These are phyloP conservation scores for Anisodus tanguticus DNA, from an alignment of 257 asterid genomes.

Conservation along the genomic window DNA sequence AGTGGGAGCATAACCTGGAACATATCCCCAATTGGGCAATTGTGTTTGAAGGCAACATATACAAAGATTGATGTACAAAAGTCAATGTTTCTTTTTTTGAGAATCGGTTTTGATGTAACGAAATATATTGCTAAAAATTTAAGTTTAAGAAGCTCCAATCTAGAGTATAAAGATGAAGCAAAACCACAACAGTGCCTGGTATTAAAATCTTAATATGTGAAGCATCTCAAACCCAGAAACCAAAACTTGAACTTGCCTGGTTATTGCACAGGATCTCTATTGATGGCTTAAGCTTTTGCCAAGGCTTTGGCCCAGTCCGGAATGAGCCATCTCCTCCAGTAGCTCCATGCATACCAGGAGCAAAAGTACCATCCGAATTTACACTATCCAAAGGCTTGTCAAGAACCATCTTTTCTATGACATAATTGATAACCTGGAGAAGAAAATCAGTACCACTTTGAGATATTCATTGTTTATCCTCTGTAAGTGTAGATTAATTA, in stretches of 20 bases:
- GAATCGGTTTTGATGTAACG: background rate
- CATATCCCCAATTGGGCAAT: background rate
- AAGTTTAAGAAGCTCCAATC: background rate
- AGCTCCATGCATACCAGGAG: constrained; percentile 42
- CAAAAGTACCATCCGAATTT: constrained; percentile 62
- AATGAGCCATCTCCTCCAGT: constrained; percentile 26
- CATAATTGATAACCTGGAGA: constrained; percentile 80
- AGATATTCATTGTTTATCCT: background rate
- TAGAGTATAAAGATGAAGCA: background rate
- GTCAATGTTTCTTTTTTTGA: background rate
- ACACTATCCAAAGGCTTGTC: constrained; percentile 72
- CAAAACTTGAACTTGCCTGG: constrained; percentile 57
- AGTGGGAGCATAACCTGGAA: background rate
- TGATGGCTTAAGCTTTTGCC: constrained; percentile 85
- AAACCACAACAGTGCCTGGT: background rate
- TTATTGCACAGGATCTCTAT: constrained; percentile 88
- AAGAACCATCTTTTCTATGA: constrained; percentile 83
- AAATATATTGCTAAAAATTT: background rate
- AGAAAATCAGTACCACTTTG: background rate
- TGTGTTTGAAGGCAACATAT: background rate
- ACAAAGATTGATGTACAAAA: background rate
- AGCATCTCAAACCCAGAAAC: background rate
- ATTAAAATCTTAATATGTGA: constrained; percentile 7
- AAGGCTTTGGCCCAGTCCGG: constrained; percentile 68
- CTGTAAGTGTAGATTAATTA: background rate